Base-by-base conservation (phyloP, 1,139 yeast species). In the Wickerhamomyces sp. region DNA sequence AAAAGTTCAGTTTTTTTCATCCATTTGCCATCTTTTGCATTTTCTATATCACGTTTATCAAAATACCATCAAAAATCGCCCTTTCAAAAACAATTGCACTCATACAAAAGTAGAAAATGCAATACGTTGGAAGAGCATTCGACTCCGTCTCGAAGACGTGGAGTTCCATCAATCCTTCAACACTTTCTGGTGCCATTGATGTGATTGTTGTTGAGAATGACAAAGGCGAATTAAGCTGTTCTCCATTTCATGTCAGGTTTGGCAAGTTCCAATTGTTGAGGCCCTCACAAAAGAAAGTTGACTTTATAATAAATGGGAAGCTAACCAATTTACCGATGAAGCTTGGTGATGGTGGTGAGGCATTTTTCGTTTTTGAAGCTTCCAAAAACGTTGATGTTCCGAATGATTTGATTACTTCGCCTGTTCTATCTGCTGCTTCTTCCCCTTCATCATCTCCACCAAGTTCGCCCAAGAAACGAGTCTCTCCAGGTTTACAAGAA, bases 261-360 rank as follows among this genome's bases (percentile, higher is more conserved):
- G 99, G 99, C 35, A 88, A 88, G 69, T 88, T 93, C 64, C 95
- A 91, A 58, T 75, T 93, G 55, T 72, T 93, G 52, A 80, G 95
- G 59, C 99, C 99, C n/a, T 87, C 95, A 36, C 97, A 93, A 63
- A 93, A 91, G 71, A 91, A 89, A 63, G 95, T 93, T 43, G 95
- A 87, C 50, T 81, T 93, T 51, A 76, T 79, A 37, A 95, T 94
- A 37, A 93, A 93, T 67, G 97, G 85, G 34, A 76, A 76, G 50
- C 76, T 82, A 46, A 85, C 95, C 0, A 84, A 88, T 56, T 71
- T 91, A 46, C 96, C 96, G 11, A 93, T 93, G 99, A 93, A 93
- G 65, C 69, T 93, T 42, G 96, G 97, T 11, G 99, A 93, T 51
- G 96, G 95, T 4, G 99, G 99, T 27, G 99, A 93, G 65, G 99